Base-by-base conservation (phyloP, 495 filamentous ascomycete genomes). In the Xylaria cubensis region DNA sequence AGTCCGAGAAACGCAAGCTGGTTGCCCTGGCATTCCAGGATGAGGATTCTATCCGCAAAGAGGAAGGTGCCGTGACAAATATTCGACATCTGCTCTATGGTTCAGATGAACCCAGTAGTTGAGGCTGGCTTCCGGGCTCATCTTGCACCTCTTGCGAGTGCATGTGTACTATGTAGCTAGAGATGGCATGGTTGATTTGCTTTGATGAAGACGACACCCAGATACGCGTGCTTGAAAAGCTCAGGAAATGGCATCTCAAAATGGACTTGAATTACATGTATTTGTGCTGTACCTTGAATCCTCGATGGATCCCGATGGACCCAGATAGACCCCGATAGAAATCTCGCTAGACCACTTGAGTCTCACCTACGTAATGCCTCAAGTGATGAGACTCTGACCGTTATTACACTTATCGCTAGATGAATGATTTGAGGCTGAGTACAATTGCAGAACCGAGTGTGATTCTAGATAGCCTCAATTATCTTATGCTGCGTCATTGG, bases 21-120 rank as follows among this genome's bases (percentile, higher is more conserved):
- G 93, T 95, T 79, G 86, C 84, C 44, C 88, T 91, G 75, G 94
- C 94, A 0, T 93, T 95, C 77, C 85, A 89, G 64, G 93, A 95
- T 76, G 84, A 72, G 39, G 19, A 67, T n/a, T 59, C 19, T 41
- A 51, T 72, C 26, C 70, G 70, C 29, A 72, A 51, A 29, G 62
- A 67, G 29, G 51, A 72, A 29, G 62, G 70, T 6, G 63, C 63
- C 6, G 70, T 66, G 7, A 26, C 21, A 10, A 39, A 71, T 32
- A 59, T 72, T 56, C 70, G 44, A 21, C 70, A 53, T 50, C 51
- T 72, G 70, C 63, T 72, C 51, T 66, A 66, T 39, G 70, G 53
- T 29, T 65, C 19, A 34, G 48, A 42, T 15, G 17, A 17, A 12
- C 8, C 4, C 4, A 39, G 21, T 46, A 19, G 32, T n/a, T 53